Conservation (phyloP, 805 yeast genomes). For the Alloascoidea africana region DNA sequence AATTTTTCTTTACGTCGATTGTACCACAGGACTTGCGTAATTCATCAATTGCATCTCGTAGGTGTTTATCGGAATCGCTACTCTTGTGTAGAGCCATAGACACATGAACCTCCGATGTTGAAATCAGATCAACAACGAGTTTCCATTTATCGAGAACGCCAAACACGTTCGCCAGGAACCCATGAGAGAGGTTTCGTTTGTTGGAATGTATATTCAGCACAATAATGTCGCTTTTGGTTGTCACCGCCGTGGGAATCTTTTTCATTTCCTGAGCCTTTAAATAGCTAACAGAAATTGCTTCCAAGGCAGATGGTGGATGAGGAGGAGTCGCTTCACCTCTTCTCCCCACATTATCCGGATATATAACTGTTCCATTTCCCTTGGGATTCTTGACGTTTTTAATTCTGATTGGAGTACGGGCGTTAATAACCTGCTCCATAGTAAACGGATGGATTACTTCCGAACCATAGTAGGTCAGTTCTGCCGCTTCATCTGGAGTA, state of each 20-base stretch:
- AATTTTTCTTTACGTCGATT: conserved; percentile 74
- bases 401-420: conserved; percentile 91
- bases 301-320: conserved; percentile 78
- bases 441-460: conserved; percentile 98
- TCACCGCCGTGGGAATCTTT: conserved; percentile 75
- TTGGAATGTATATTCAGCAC: conserved; percentile 91
- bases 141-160: conserved; percentile 70
- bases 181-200: conserved; percentile 84
- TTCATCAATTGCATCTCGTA: conserved; percentile 65
- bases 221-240: conserved; percentile 84
- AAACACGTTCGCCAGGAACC: conserved; percentile 85
- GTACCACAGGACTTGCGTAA: conserved; percentile 59
- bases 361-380: conserved; percentile 90
- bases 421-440: conserved; percentile 96
- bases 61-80: conserved; percentile 22
- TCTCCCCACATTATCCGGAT: conserved; percentile 78
- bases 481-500: conserved; percentile 98
- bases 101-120: conserved; percentile 95
- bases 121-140: conserved; percentile 87
- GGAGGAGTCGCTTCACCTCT: conserved; percentile 88
- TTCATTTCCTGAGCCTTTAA: conserved; percentile 19
- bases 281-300: conserved; percentile 25
- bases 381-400: conserved; percentile 88
- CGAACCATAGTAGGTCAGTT: conserved; percentile 91
- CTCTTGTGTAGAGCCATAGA: conserved; percentile 80